phyloP scores from a whole-genome alignment of 2,329 filamentous ascomycete genomes.

The Clonostachys byssicola region DNA sequence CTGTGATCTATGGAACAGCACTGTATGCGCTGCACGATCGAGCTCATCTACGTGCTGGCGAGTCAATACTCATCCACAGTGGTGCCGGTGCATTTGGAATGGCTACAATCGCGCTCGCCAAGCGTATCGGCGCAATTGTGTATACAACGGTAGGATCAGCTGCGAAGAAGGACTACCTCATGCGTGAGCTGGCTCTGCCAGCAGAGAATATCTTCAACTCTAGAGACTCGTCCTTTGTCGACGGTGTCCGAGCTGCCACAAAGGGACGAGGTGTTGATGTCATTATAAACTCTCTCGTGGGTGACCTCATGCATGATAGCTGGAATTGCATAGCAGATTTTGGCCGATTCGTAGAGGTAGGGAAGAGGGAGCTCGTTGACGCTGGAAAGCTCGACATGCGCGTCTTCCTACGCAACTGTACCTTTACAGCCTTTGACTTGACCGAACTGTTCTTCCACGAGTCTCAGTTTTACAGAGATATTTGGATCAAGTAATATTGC shows the following conservation, averaged over 20 bases:
- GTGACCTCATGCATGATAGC: constrained; percentile 17
- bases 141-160: constrained; percentile 22
- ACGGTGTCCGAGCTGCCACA: constrained; percentile 14
- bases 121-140: constrained; percentile 15
- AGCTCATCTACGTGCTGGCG: constrained; percentile 13
- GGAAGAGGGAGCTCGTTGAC: constrained; percentile 19
- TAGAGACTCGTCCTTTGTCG: constrained; percentile 12
- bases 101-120: constrained; percentile 18
- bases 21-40: constrained; percentile 20
- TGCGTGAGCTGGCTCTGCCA: constrained; percentile 8
- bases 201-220: constrained; percentile 16
- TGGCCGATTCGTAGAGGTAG: constrained; percentile 20
- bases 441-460: not conserved
- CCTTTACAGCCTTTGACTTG: constrained; percentile 9
- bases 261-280: constrained; percentile 21
- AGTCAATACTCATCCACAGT: constrained; percentile 24
- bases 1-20: constrained; percentile 19
- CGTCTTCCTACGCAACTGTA: constrained; percentile 19
- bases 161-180: constrained; percentile 21
- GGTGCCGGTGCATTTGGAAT: constrained; percentile 22
- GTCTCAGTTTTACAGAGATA: constrained; percentile 1
- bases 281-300: constrained; percentile 20
- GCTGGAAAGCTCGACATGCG: constrained; percentile 25
- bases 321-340: constrained; percentile 23
- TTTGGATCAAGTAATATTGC: not conserved